These are phyloP conservation scores for Sclerotinia nivalis DNA, from an alignment of 2,329 filamentous ascomycete species.

Conservation along the genomic window DNA sequence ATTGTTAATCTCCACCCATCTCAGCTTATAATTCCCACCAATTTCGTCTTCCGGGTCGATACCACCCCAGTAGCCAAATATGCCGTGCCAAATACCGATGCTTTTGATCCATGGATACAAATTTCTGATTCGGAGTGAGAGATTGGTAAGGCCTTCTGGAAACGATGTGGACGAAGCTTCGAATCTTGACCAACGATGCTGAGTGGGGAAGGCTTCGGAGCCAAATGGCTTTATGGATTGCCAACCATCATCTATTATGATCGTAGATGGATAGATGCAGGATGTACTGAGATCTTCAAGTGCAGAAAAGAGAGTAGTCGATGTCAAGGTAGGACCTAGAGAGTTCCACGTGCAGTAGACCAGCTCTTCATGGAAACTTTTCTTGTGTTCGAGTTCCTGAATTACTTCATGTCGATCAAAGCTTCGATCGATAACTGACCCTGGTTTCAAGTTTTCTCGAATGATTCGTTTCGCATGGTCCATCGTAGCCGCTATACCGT, in stretches of 20 bases:
- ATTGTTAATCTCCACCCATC: slow-evolving; percentile 24
- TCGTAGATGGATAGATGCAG: slow-evolving; percentile 26
- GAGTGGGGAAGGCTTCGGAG: background rate
- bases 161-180: slow-evolving; percentile 26
- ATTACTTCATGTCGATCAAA: too few relatives aligned
- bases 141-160: slow-evolving; percentile 25
- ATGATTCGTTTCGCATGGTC: slow-evolving; percentile 20
- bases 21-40: slow-evolving; percentile 25
- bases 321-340: slow-evolving; percentile 25
- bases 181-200: slow-evolving; percentile 25
- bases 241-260: slow-evolving; percentile 32
- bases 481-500: slow-evolving; percentile 23
- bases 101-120: slow-evolving; percentile 26
- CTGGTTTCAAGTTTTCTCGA: background rate
- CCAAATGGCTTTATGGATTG: slow-evolving; percentile 25
- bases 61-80: slow-evolving; percentile 29
- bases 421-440: background rate
- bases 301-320: slow-evolving; percentile 18
- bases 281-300: slow-evolving; percentile 22
- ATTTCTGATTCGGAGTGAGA: slow-evolving; percentile 14
- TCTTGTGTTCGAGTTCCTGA: background rate
- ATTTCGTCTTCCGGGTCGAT: slow-evolving; percentile 25
- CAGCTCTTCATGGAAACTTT: slow-evolving; percentile 21
- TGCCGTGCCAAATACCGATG: slow-evolving; percentile 30
- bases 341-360: slow-evolving; percentile 29